These are phyloP conservation scores for Heterobasidion irregulare DNA, from an alignment of 1,284 basidiomycete genomes.

Conservation along the genomic window DNA sequence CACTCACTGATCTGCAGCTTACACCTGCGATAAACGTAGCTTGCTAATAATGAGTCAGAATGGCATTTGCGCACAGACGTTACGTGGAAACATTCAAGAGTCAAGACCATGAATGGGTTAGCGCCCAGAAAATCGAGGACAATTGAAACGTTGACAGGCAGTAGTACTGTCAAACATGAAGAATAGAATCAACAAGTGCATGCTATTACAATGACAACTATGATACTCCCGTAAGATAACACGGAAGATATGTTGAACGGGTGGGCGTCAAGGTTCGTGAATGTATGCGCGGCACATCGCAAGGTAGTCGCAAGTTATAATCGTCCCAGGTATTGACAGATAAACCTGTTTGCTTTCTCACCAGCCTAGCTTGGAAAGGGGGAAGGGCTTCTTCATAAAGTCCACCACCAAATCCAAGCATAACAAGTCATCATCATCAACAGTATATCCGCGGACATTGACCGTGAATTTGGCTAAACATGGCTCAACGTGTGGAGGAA, in stretches of 20 bases:
- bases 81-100: no score
- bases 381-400: slow-evolving; percentile 38
- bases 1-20: no score
- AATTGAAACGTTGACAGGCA: background rate
- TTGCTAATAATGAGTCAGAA: no score
- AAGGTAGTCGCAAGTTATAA: background rate
- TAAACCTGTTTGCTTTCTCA: background rate
- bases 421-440: slow-evolving; percentile 70
- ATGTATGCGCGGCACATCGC: background rate
- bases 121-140: background rate
- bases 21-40: no score
- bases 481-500: slow-evolving; percentile 3
- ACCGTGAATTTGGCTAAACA: slow-evolving; percentile 79
- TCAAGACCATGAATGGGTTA: no score
- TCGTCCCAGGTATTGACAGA: background rate
- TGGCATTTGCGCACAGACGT: no score
- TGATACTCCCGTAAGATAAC: background rate
- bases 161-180: no score
- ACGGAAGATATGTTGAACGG: background rate
- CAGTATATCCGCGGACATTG: slow-evolving; percentile 64
- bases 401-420: slow-evolving; percentile 78
- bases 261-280: background rate
- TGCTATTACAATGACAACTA: background rate
- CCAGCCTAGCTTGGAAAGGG: slow-evolving; percentile 9
- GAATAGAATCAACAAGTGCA: background rate